Base-by-base conservation (phyloP, 441 rosid genomes). In the Kokia cookei region DNA sequence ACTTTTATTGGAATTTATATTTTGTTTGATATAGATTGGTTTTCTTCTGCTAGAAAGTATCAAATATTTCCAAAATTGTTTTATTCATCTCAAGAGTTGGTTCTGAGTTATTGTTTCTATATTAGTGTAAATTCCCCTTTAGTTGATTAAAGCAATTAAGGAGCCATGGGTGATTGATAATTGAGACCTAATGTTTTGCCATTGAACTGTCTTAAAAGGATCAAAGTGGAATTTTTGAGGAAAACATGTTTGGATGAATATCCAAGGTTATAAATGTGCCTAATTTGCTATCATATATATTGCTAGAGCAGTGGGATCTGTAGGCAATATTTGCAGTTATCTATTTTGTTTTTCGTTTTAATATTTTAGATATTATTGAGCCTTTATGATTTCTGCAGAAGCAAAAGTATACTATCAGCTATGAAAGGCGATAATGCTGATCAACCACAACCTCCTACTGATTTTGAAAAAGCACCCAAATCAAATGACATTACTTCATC, bases 381-480 rank as follows among this genome's bases (percentile, higher is more conserved):
- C 43, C 67, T 70, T 76, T 70, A 58, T 69, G 12, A 69, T 61
- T 65, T 65, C 15, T 72, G 78, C 82, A 79, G 90, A 80, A 81
- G 80, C 77, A 81, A 77, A 59, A 77, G 65, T 69, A 62, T 79
- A 67, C 73, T 80, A 42, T 76, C 87, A 35, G 72, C 74, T 19
- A 66, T 65, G 72, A 86, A 76, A 78, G 93, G 66, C 37, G 86
- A 89, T 54, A 78, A 80, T 78, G 48, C 79, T 61, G 86, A 78
- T 69, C 77, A 79, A 75, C 78, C 82, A 54, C 79, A 85, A 57
- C 76, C 89, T 75, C 76, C 83, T 42, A 73, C 78, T 63, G 85
- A 70, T 64, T 64, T 66, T 65, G 89, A 86, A 66, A 72, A 77
- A 32, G 85, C 71, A 42, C 73, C 74, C 32, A 70, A 77, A 58